Conservation (phyloP, 2,329 filamentous ascomycete genomes). For the Botrytis fabae region DNA sequence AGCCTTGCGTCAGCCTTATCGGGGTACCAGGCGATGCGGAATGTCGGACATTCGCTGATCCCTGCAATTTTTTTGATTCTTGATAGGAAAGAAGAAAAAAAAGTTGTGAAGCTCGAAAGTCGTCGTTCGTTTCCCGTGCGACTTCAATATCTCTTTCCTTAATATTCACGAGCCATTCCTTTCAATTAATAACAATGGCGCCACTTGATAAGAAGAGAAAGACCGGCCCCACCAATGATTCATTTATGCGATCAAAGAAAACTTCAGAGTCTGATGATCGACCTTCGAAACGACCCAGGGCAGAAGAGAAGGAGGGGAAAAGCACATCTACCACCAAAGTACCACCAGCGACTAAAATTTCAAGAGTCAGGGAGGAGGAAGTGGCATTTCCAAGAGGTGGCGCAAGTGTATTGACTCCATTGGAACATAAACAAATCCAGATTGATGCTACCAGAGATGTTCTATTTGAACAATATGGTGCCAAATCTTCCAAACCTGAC, state of each 20-base stretch:
- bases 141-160: slow-evolving; percentile 15
- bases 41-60: background rate
- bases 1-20: background rate
- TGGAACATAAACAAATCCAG: slow-evolving; percentile 96
- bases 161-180: background rate
- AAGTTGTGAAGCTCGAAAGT: slow-evolving; percentile 23
- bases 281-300: slow-evolving; percentile 38
- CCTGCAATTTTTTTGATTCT: slow-evolving; percentile 17
- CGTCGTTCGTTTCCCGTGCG: background rate
- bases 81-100: slow-evolving; percentile 23
- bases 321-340: slow-evolving; percentile 28
- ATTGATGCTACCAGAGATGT: slow-evolving; percentile 91
- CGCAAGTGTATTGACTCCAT: slow-evolving; percentile 82
- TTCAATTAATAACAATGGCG: slow-evolving; percentile 34
- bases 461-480: slow-evolving; percentile 76
- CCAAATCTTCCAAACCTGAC: slow-evolving; percentile 47
- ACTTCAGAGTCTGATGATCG: slow-evolving; percentile 32
- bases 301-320: slow-evolving; percentile 34
- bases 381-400: slow-evolving; percentile 90
- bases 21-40: background rate
- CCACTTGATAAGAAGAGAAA: slow-evolving; percentile 41
- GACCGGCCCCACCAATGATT: slow-evolving; percentile 40
- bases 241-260: slow-evolving; percentile 39
- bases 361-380: slow-evolving; percentile 72
- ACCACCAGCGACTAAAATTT: slow-evolving; percentile 39